Evolutionary conservation across 192 early-diverging fungal species (phyloP), one percentile per base, ranked within the genome.

Genomic region (Obelidium mucronatum): DNA sequence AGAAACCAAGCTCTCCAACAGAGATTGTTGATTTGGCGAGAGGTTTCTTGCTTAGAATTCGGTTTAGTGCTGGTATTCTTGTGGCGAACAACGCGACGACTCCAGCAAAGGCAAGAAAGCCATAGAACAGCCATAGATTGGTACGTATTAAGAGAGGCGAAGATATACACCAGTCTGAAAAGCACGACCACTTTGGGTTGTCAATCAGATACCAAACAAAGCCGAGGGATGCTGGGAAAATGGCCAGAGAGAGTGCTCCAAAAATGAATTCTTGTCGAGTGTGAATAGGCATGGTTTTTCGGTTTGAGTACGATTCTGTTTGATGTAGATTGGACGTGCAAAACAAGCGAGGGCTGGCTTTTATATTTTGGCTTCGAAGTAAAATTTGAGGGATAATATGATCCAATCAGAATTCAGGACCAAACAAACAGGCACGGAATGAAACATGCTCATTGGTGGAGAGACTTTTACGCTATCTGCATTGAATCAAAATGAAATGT

Each of bases 1-100:
- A 67, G 66, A n/a, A 67, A 26, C 26, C 66, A 4, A 51, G 5
- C 30, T 67, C 66, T 6, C 40, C 66, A 33, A 42, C 19, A 67
- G 19, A 1, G 35, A 67, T 48, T 31, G 66, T 48, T 31, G n/a
- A 24, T 31, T 19, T 31, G 6, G 42, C 5, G 42, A 67, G 24
- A 42, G 35, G 39, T 26, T 52, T 13, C 19, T 26, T 40, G n/a
- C n/a, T n/a, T n/a, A 67, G 30, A 30, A 51, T 15, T 19, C 42
- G 44, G 6, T 51, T 19, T 19, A 67, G 42, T 11, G 4, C 6
- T 22, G 39, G 39, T 6, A 51, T 51, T 40, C 24, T 40, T 44
- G 42, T 26, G 4, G 44, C 30, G 40, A 67, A 30, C 26, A 67
- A 67, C 13, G 24, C 39, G 66, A 48, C n/a, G n/a, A n/a, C n/a